These are phyloP conservation scores for Lyophyllum atratum DNA, from an alignment of 768 basidiomycete genomes.

Conservation along the genomic window DNA sequence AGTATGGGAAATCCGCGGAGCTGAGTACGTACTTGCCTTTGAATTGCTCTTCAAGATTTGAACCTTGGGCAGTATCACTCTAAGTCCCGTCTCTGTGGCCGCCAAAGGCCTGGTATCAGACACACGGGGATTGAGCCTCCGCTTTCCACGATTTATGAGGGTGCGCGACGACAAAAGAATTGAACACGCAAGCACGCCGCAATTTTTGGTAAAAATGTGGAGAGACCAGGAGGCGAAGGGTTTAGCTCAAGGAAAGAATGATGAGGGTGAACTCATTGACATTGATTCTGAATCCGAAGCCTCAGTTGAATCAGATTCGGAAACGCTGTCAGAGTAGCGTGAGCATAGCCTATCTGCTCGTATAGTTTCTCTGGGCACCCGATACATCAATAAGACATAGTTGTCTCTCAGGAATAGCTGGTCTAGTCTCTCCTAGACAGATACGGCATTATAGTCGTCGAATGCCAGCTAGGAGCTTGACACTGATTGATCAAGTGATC, in stretches of 20 bases:
- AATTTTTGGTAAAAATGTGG: slow-evolving; percentile 72
- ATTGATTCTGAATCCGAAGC: slow-evolving; percentile 27
- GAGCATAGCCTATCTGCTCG: neutral
- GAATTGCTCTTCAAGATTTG: neutral
- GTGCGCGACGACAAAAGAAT: slow-evolving; percentile 72
- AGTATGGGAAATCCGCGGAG: slow-evolving; percentile 89
- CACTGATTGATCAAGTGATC: too few species aligned
- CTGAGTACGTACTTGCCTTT: slow-evolving; percentile 50
- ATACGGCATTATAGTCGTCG: too few species aligned
- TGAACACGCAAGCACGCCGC: slow-evolving; percentile 71
- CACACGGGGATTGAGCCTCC: slow-evolving; percentile 71
- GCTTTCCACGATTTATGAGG: slow-evolving; percentile 86
- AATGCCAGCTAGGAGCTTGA: too few species aligned
- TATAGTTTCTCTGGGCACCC: too few species aligned
- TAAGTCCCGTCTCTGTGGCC: slow-evolving; percentile 85
- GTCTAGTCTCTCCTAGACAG: too few species aligned
- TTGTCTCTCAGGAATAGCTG: too few species aligned
- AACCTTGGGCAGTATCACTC: slow-evolving; percentile 61
- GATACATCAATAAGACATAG: too few species aligned
- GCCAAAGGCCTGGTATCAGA: slow-evolving; percentile 59
- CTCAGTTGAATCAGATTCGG: slow-evolving; percentile 29
- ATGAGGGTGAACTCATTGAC: slow-evolving; percentile 66
- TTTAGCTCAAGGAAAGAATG: slow-evolving; percentile 35
- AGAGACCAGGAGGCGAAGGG: slow-evolving; percentile 55
- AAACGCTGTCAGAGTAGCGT: neutral